A percentile compares a stretch with the other conserved stretches of the same genome.
These are phyloP conservation scores for Tympanopsis confertula DNA, from an alignment of 2,329 filamentous ascomycete species.

Conservation along the genomic window DNA sequence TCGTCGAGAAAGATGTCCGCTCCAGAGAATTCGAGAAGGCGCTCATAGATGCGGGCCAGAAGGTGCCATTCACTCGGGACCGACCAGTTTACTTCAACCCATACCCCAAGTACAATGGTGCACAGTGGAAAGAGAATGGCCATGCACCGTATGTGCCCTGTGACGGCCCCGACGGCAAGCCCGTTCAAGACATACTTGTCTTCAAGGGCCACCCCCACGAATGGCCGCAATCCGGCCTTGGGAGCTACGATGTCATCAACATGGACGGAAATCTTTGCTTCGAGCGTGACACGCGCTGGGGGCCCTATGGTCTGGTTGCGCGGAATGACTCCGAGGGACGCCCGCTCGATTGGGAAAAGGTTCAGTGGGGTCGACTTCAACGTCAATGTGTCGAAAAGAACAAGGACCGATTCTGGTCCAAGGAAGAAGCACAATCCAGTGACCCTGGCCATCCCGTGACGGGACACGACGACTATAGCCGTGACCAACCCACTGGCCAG, in stretches of 20 bases:
- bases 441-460: slow-evolving; percentile 2
- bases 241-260: slow-evolving; percentile 46
- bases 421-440: slow-evolving; percentile 24
- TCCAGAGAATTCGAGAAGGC: slow-evolving; percentile 15
- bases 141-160: slow-evolving; percentile 52
- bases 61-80: slow-evolving; percentile 27
- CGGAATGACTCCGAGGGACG: slow-evolving; percentile 31
- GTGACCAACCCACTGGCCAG: neutral
- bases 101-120: slow-evolving; percentile 59
- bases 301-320: slow-evolving; percentile 47
- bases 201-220: slow-evolving; percentile 48
- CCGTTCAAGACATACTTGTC: slow-evolving; percentile 48
- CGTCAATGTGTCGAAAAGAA: slow-evolving; percentile 55
- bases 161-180: slow-evolving; percentile 48
- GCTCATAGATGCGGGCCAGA: slow-evolving; percentile 19
- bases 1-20: slow-evolving; percentile 27
- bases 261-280: slow-evolving; percentile 55
- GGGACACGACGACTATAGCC: neutral
- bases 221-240: slow-evolving; percentile 51
- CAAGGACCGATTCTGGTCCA: slow-evolving; percentile 44
- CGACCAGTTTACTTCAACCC: slow-evolving; percentile 52
- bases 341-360: slow-evolving; percentile 44
- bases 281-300: slow-evolving; percentile 58
- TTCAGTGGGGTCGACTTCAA: slow-evolving; percentile 64
- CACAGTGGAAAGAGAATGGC: slow-evolving; percentile 42